Evolutionary conservation across 163 green algal species (phyloP).

Genomic region (Scenedesmus sp.): DNA sequence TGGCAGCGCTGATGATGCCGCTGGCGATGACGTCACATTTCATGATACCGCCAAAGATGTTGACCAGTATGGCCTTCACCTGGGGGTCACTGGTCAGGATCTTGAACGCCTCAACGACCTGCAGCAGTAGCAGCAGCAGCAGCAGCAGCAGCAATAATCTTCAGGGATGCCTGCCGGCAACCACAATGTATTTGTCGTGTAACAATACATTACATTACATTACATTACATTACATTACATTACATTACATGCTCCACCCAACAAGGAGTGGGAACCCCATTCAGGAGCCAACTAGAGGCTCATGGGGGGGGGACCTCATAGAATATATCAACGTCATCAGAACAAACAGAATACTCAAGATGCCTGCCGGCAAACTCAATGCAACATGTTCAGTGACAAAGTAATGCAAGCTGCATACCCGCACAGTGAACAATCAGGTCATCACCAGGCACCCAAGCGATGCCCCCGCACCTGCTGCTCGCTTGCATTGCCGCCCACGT

Average conservation of each 20-base stretch:
- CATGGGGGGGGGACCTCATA: no score
- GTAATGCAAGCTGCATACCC: no score
- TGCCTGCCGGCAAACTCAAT: slow-evolving; percentile 67
- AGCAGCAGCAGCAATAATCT: slow-evolving; percentile 87
- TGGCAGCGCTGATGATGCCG: slow-evolving; percentile 97
- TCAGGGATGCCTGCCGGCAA: slow-evolving; percentile 82
- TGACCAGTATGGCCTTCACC: slow-evolving; percentile 99
- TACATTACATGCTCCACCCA: no score
- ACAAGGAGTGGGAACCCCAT: no score
- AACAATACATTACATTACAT: no score
- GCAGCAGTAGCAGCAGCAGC: slow-evolving; percentile 15
- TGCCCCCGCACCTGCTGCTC: slow-evolving; percentile 45
- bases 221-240: no score
- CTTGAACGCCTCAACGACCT: slow-evolving; percentile 97
- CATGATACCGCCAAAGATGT: slow-evolving; percentile 99
- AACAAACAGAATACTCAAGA: no score
- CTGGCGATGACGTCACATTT: slow-evolving; percentile 99
- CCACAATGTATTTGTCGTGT: no score
- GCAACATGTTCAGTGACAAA: not conserved
- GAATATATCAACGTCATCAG: no score
- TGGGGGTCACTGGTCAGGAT: slow-evolving; percentile 94
- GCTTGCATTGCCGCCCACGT: slow-evolving; percentile 96
- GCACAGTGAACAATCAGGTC: no score
- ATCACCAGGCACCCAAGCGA: not conserved
- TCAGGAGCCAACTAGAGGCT: no score